phyloP scores from a whole-genome alignment of 2,329 filamentous ascomycete species.

The Paecilomyces sp. region DNA sequence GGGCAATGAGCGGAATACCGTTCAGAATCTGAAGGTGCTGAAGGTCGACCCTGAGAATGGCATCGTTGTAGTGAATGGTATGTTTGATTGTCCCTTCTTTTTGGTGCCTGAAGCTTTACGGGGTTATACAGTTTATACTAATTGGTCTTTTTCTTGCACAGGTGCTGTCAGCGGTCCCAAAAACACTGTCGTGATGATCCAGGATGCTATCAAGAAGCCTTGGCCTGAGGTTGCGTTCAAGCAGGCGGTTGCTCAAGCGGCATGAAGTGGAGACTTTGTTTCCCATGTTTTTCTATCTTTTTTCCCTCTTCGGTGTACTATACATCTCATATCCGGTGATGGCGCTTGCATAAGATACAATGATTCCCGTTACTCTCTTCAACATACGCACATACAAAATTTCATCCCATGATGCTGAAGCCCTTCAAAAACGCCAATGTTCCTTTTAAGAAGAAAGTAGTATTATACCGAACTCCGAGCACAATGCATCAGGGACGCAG shows the following conservation, averaged over 20 bases:
- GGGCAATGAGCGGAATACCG: conserved; percentile 80
- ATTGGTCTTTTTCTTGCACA: conserved; percentile 15
- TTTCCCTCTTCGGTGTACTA: conserved; percentile 26
- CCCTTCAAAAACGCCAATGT: background rate
- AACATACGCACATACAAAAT: background rate
- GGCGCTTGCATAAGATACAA: conserved; percentile 34
- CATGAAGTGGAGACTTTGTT: conserved; percentile 1
- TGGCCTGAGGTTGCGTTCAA: conserved; percentile 48
- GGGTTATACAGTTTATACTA: background rate
- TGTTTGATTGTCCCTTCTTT: conserved; percentile 3
- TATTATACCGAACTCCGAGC: conserved; percentile 13
- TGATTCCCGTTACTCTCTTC: conserved; percentile 27
- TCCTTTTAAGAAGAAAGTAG: background rate
- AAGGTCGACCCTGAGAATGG: conserved; percentile 82
- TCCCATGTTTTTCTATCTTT: background rate
- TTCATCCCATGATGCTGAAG: background rate
- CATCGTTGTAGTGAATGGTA: conserved; percentile 79
- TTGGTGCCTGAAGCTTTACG: background rate
- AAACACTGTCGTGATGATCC: conserved; percentile 73
- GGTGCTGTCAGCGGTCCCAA: conserved; percentile 79
- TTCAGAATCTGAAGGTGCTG: conserved; percentile 85
- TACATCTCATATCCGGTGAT: conserved; percentile 28
- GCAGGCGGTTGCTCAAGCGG: background rate
- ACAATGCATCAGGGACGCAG: conserved; percentile 12
- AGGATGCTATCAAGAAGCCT: conserved; percentile 86